Evolutionary conservation across 345 rosid species (phyloP).

Genomic region (Chamaenerion angustifolium): DNA sequence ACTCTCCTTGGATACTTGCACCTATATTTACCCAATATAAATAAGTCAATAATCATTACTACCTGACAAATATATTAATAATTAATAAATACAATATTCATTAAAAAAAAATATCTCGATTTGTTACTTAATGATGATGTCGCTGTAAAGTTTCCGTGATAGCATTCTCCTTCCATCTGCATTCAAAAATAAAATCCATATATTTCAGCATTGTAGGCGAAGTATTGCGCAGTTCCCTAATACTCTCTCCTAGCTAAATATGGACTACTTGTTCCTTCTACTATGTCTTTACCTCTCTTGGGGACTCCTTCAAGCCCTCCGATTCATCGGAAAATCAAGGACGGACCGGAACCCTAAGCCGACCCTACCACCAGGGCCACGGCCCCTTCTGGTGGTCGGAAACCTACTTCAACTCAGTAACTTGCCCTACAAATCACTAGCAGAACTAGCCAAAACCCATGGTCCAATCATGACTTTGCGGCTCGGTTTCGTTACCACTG

Average conservation of each 20-base stretch:
- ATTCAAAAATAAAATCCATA: no score
- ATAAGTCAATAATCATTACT: no score
- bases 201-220: no score
- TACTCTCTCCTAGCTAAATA: neutral
- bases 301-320: neutral
- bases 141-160: no score
- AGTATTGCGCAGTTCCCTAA: no score
- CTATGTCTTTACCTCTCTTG: slow-evolving; percentile 6
- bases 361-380: slow-evolving; percentile 21
- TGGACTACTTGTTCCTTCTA: slow-evolving; percentile 1
- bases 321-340: neutral
- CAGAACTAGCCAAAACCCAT: slow-evolving; percentile 19
- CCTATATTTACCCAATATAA: no score
- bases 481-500: slow-evolving; percentile 21
- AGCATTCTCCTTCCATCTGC: no score
- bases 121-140: no score
- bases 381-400: slow-evolving; percentile 15
- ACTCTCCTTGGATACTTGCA: no score
- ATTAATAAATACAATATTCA: no score
- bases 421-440: slow-evolving; percentile 22
- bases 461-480: slow-evolving; percentile 27
- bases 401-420: slow-evolving; percentile 18
- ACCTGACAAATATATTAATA: no score
- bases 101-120: no score
- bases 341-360: slow-evolving; percentile 5